Base-by-base conservation (phyloP, 768 basidiomycete genomes). In the Leccinellum rugosiceps region DNA sequence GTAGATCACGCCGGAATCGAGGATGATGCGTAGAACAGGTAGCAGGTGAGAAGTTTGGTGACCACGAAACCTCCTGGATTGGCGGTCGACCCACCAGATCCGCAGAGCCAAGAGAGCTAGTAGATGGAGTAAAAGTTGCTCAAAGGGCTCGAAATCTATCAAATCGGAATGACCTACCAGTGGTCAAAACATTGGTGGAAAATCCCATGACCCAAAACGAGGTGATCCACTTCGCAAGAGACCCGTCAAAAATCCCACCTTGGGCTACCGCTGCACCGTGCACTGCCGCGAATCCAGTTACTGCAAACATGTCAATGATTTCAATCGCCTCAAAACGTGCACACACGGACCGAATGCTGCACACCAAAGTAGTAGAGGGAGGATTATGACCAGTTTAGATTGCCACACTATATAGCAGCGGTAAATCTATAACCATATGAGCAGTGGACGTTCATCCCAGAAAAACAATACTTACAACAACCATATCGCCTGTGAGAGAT, bases 1-100 rank as follows among this genome's bases (percentile, higher is more conserved):
- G 58, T 77, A 78, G 6, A 77, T 64, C 9, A 64, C 60, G n/a
- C 76, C 77, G 13, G 75, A 70, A 50, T 78, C 77, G 51, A 77
- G 52, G 47, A 77, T 59, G 30, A 75, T 64, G 28, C 58, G 58
- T 10, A 78, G 52, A 25, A 61, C n/a, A 7, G 61, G 57, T 21
- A 58, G 58, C 9, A 63, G 50, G 5, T 58, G 50, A 3, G 61
- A 63, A 15, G 25, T 56, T 31, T 50, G 34, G n/a, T 32, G 10
- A 10, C 58, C 47, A 26, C 35, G 32, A 4, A 73, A 50, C 28
- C 53, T 63, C 10, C 52, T 57, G 6, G 65, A 55, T 11, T 53
- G 59, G 9, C 61, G 55, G 21, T 72, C 71, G 28, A 69, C 67
- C 5, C 58, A 49, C 68, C 72, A 70, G 46, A 75, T 74, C 13